Conservation (phyloP, 495 filamentous ascomycete species). For the Daldinia childiae region DNA sequence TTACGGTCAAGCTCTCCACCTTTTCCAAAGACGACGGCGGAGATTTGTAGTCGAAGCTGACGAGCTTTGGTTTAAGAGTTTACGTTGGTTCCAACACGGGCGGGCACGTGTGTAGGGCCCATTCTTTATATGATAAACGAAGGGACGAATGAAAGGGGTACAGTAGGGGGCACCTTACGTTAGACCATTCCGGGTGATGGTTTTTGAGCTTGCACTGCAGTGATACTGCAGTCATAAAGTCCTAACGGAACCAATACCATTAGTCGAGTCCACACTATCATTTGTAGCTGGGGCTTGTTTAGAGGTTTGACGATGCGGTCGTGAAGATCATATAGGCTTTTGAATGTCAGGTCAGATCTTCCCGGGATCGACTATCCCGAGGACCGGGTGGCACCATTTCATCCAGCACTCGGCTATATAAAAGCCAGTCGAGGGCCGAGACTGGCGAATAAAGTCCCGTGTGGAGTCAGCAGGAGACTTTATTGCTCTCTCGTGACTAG, state of each 20-base stretch:
- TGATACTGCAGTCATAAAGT: constrained; percentile 69
- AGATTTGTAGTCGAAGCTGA: constrained; percentile 16
- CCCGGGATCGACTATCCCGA: constrained; percentile 7
- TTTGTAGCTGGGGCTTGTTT: neutral
- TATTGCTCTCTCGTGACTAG: constrained; percentile 13
- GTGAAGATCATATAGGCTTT: constrained; percentile 12
- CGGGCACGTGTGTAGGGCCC: constrained; percentile 16
- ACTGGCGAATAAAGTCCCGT: constrained; percentile 17
- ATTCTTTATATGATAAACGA: constrained; percentile 14
- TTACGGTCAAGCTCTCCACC: constrained; percentile 9
- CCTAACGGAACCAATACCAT: constrained; percentile 49
- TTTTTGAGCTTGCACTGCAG: constrained; percentile 64
- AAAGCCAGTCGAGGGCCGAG: constrained; percentile 7
- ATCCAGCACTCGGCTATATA: constrained; percentile 12
- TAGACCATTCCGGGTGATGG: constrained; percentile 73
- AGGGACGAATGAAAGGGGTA: constrained; percentile 10
- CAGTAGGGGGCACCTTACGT: constrained; percentile 53
- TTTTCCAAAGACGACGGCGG: neutral
- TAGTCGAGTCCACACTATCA: constrained; percentile 22
- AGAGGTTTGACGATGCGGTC: constrained; percentile 9
- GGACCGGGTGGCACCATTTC: constrained; percentile 8
- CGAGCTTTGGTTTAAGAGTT: constrained; percentile 1
- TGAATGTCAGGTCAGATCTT: constrained; percentile 1
- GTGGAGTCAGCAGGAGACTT: constrained; percentile 18
- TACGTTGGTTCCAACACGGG: neutral